phyloP scores from a whole-genome alignment of 2,329 filamentous ascomycete species.

The Ambrosiella beaveri region DNA sequence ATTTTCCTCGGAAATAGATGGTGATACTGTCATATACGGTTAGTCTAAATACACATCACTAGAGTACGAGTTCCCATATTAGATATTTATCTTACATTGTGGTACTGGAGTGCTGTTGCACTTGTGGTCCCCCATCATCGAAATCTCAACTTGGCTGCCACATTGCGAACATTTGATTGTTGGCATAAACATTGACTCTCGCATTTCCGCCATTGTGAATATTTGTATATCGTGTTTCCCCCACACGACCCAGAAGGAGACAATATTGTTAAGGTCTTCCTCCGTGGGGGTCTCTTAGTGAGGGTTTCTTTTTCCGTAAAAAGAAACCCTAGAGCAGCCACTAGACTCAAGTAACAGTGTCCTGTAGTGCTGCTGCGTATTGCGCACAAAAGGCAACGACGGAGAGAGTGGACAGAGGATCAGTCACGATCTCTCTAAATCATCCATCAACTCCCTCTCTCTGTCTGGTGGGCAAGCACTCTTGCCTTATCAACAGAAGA shows the following conservation, averaged over 20 bases:
- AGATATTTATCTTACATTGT: slow-evolving; percentile 7
- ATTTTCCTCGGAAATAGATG: slow-evolving; percentile 7
- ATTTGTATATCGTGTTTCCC: neutral
- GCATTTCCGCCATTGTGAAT: slow-evolving; percentile 22
- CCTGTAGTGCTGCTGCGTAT: neutral
- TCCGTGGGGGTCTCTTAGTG: neutral
- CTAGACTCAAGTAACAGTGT: neutral
- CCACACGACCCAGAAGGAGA: neutral
- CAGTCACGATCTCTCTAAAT: neutral
- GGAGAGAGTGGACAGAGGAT: neutral
- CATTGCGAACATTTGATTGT: slow-evolving; percentile 80
- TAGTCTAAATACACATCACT: neutral
- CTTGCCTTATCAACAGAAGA: too few relatives aligned
- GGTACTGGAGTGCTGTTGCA: slow-evolving; percentile 26
- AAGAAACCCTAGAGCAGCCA: neutral
- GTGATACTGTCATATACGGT: slow-evolving; percentile 1
- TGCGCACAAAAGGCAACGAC: neutral
- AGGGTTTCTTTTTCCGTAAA: neutral
- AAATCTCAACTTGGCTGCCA: slow-evolving; percentile 61
- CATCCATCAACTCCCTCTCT: neutral
- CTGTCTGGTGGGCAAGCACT: neutral
- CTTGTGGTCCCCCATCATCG: slow-evolving; percentile 69
- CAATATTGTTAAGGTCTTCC: neutral
- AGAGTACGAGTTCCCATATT: neutral
- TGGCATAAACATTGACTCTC: slow-evolving; percentile 56